Evolutionary conservation across 192 early-diverging fungal genomes (phyloP).

Genomic region (Irineochytrium annulatum): DNA sequence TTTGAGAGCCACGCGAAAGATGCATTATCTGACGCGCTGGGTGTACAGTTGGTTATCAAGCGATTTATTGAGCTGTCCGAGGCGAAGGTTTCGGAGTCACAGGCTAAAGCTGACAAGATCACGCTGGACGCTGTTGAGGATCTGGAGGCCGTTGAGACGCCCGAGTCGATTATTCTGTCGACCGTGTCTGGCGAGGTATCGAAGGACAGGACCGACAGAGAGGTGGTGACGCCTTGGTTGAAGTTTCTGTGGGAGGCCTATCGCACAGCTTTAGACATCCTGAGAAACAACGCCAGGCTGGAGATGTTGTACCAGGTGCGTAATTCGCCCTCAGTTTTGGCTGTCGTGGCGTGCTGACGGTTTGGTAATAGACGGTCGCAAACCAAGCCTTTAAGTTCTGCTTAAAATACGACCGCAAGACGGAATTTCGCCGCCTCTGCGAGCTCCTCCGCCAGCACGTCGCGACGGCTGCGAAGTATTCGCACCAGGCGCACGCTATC

Average conservation of each 20-base stretch:
- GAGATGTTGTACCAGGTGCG: conserved; percentile 86
- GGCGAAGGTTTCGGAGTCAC: conserved; percentile 82
- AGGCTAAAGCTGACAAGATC: conserved; percentile 85
- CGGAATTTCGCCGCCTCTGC: conserved; percentile 97
- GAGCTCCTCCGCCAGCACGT: conserved; percentile 95
- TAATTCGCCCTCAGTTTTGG: not conserved
- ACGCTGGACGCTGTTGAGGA: conserved; percentile 83
- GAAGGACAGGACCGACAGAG: conserved; percentile 96
- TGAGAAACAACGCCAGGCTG: conserved; percentile 93
- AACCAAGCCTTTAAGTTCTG: conserved; percentile 97
- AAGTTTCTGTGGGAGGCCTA: conserved; percentile 99
- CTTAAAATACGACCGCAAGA: conserved; percentile 90
- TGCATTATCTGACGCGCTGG: not conserved
- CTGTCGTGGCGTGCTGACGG: conserved; percentile 16
- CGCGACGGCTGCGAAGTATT: conserved; percentile 79
- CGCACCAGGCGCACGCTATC: conserved; percentile 87
- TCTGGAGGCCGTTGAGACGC: conserved; percentile 93
- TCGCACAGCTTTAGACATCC: conserved; percentile 91
- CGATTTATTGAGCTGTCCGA: conserved; percentile 84
- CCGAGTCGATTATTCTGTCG: conserved; percentile 93
- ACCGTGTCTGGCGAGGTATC: conserved; percentile 89
- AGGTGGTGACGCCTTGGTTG: conserved; percentile 97
- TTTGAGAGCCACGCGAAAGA: conserved; percentile 17
- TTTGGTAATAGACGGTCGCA: conserved; percentile 46
- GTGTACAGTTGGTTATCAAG: conserved; percentile 71